Evolutionary conservation across 768 basidiomycete genomes (phyloP), one percentile per base, ranked within the genome.

Genomic region (Lactarius deliciosus): DNA sequence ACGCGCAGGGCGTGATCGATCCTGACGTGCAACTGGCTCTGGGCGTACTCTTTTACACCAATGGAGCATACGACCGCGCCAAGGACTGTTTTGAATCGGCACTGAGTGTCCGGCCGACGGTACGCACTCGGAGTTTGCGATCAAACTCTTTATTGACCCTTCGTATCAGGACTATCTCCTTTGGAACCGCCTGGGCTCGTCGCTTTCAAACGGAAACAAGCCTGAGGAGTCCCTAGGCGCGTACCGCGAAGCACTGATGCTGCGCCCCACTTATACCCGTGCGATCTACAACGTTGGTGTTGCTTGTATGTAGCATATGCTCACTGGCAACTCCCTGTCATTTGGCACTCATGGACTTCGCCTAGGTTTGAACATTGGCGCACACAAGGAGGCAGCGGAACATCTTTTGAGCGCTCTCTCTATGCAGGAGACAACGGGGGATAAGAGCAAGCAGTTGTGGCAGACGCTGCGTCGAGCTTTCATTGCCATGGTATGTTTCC

Each of bases 261-360:
- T 98, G 57, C 86, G 94, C 45, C 97, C 97, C 32, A 96, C 94
- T 0, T 99, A 97, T 75, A 98, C 97, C 1, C 88, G 97, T 13
- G 97, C 96, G 11, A 92, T 98, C 28, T 98, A 96, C 75, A 99
- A 99, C 73, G 92, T 99, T 41, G 97, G 96, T 54, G 97, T 99
- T 32, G 95, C 96, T 25, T 99, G 95, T 95, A 73, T 72, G 92
- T 85, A 4, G 8, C 36, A 40, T 25, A 5, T 57, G 0, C n/a
- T 34, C 54, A 61, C 60, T 5, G 18, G 22, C 32, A 38, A 47
- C 57, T 61, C 65, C 30, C 56, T n/a, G 58, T 43, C 18, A 34
- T 32, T 57, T 64, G 11, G 55, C 54, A 60, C 47, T 25, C 69
- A n/a, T 28, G 63, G 40, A 62, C 57, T 36, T 32, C 30, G 25